Base-by-base conservation (phyloP, 202 grass and related monocot species). In the Schoenoplectus triqueter region DNA sequence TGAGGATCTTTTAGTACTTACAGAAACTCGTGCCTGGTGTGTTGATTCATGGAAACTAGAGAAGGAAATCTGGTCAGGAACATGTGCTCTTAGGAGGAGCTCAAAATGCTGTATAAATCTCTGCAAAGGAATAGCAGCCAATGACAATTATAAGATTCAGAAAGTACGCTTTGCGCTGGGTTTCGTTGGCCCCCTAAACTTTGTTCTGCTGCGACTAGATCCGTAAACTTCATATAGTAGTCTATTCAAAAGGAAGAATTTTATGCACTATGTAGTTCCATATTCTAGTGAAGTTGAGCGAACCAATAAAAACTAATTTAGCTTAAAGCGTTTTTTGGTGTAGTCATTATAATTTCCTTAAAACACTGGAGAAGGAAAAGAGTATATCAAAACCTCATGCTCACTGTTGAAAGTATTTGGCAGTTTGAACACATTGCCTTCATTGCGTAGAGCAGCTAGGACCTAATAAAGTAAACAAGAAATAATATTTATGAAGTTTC, bases 61-160 rank as follows among this genome's bases (percentile, higher is more conserved):
- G 88, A 92, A 99, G 2, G 91, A 88, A 85, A 94, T 86, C 82
- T 93, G 84, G 62, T 99, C 90, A 20, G 93, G 91, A 46, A 99
- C 75, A 80, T 84, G 90, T 61, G 93, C 90, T 91, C 93, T 99
- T 84, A 87, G 90, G 84, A 99, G 93, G 40, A 94, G 91, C 81
- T 96, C 96, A 73, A 99, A 99, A 88, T 99, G 93, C 89, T 99
- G 96, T 68, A 90, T 73, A 90, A 99, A 99, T 86, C 93, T 96
- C 96, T 99, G 91, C 40, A 62, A 82, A 88, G 66, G 85, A 20
- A 60, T n/a, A 54, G 75, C 69, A 42, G 86, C n/a, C 55, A 69
- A 31, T 86, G 52, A 66, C 10, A 50, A 67, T 73, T 82, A 78
- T 84, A 51, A 90, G 63, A 84, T 18, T 73, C 46, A 31, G 17